A percentile compares a stretch with the other conserved stretches of the same genome.
Evolutionary conservation across 2,329 filamentous ascomycete species (phyloP).

Genomic region (Colletotrichum destructivum): DNA sequence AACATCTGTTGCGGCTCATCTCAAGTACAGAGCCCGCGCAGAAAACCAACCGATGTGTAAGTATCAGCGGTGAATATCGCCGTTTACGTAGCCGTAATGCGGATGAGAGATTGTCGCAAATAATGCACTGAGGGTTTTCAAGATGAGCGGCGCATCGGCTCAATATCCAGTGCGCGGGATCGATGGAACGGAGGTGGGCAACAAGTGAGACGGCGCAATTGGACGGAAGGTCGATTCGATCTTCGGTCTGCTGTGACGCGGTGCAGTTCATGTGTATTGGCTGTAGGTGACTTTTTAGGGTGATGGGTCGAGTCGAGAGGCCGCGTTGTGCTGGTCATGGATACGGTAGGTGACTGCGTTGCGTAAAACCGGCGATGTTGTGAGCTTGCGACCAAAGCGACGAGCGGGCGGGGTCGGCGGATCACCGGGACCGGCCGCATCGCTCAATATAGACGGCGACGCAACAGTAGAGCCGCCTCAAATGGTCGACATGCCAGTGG

Average conservation of each 20-base stretch:
- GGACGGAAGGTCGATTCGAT: slow-evolving; percentile 12
- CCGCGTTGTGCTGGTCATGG: slow-evolving; percentile 6
- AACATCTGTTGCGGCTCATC: slow-evolving; percentile 52
- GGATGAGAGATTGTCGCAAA: slow-evolving; percentile 25
- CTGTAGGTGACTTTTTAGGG: background rate
- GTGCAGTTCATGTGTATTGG: background rate
- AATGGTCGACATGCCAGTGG: background rate
- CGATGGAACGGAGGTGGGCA: slow-evolving; percentile 4
- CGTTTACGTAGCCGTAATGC: background rate
- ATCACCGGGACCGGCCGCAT: slow-evolving; percentile 6
- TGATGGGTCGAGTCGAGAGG: background rate
- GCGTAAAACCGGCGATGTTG: slow-evolving; percentile 5
- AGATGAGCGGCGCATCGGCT: slow-evolving; percentile 25
- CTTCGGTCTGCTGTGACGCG: background rate
- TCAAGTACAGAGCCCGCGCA: slow-evolving; percentile 30
- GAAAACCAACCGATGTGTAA: background rate
- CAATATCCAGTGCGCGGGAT: slow-evolving; percentile 12
- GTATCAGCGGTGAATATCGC: background rate
- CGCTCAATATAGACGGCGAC: background rate
- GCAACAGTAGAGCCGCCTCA: background rate
- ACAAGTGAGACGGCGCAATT: slow-evolving; percentile 14
- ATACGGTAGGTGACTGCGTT: slow-evolving; percentile 1
- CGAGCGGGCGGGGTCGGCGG: slow-evolving; percentile 28
- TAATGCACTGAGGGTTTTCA: slow-evolving; percentile 24
- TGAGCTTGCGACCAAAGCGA: background rate